Evolutionary conservation across 78 protist species (phyloP), one percentile per base, ranked within the genome.

Genomic region (Neovahlkampfia damariscottae): DNA sequence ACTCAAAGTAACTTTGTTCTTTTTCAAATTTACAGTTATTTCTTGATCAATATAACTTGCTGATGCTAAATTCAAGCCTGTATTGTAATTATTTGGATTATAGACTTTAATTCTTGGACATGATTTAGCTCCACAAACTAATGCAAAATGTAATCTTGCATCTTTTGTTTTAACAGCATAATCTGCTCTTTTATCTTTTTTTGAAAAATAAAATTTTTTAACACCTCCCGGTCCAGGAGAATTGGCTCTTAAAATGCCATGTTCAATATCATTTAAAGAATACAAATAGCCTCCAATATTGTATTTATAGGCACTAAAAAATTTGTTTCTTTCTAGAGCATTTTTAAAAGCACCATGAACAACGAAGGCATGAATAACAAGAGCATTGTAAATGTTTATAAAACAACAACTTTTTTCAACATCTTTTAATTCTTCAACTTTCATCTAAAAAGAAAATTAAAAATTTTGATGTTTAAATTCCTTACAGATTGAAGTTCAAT

Each of bases 131-230:
- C 81, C 85, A n/a, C 85, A 81, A 59, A 76, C 75, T 6, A 81
- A 72, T 27, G 85, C 85, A 7, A 81, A 81, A 50, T 81, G 85
- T 19, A 81, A 29, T 2, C 85, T 35, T 3, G 81, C 31, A 40
- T 78, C 82, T 9, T 28, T 28, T 6, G 4, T 34, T 19, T 5
- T 8, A 36, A 1, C 5, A 10, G 19, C 3, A 29, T 3, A 9
- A 1, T 3, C 28, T 34, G 10, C 32, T 1, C 40, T 62, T 8
- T 38, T 62, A 8, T 74, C 70, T 8, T 58, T 40, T 30, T 29
- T 32, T 7, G 38, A 32, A 6, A 76, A 68, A 5, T 41, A 62
- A n/a, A n/a, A n/a, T 7, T 5, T 29, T 5, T 40, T 31, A 5
- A 76, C 67, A 31, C 37, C 74, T 7, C 37, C 37, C 5, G 72